A percentile compares a stretch with the other conserved stretches of the same genome.
Evolutionary conservation across 2,329 filamentous ascomycete species (phyloP).

Genomic region (Nemania abortiva): DNA sequence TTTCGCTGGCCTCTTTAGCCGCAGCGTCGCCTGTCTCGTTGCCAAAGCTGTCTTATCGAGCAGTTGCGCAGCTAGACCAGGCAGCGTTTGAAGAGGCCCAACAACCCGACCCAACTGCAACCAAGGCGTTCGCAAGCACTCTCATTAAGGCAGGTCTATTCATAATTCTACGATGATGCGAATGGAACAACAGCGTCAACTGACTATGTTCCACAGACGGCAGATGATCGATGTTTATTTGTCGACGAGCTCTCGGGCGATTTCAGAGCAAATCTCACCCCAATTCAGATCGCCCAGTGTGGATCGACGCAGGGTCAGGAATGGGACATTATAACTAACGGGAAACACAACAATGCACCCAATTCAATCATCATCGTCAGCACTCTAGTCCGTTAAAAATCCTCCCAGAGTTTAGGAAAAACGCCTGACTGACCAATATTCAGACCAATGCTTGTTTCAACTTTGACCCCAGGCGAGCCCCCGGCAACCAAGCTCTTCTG

Average conservation of each 20-base stretch:
- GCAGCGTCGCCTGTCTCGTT: slow-evolving; percentile 33
- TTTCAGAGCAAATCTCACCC: slow-evolving; percentile 59
- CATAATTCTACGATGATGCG: background rate
- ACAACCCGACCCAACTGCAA: slow-evolving; percentile 57
- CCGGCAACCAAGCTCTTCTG: slow-evolving; percentile 65
- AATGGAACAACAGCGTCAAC: background rate
- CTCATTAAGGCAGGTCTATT: slow-evolving; percentile 53
- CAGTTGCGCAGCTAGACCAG: slow-evolving; percentile 54
- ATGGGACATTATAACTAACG: slow-evolving; percentile 60
- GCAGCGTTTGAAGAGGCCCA: slow-evolving; percentile 58
- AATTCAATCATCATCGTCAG: slow-evolving; percentile 65
- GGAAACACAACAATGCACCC: slow-evolving; percentile 63
- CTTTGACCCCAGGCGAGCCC: slow-evolving; percentile 64
- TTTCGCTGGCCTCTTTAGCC: slow-evolving; percentile 32
- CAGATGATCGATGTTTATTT: slow-evolving; percentile 57
- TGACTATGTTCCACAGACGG: slow-evolving; percentile 50
- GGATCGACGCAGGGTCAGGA: slow-evolving; percentile 56
- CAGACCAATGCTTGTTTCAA: slow-evolving; percentile 69
- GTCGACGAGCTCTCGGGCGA: slow-evolving; percentile 59
- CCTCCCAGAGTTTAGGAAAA: background rate
- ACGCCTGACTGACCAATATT: slow-evolving; percentile 22
- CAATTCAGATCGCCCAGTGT: slow-evolving; percentile 57
- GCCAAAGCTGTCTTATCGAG: slow-evolving; percentile 34
- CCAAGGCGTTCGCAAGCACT: slow-evolving; percentile 55
- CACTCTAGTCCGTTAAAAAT: slow-evolving; percentile 56